Percentiles rank a stretch among this genome's conserved stretches.
Evolutionary conservation across 805 yeast species (phyloP).

Genomic region (Hanseniaspora lachancei): DNA sequence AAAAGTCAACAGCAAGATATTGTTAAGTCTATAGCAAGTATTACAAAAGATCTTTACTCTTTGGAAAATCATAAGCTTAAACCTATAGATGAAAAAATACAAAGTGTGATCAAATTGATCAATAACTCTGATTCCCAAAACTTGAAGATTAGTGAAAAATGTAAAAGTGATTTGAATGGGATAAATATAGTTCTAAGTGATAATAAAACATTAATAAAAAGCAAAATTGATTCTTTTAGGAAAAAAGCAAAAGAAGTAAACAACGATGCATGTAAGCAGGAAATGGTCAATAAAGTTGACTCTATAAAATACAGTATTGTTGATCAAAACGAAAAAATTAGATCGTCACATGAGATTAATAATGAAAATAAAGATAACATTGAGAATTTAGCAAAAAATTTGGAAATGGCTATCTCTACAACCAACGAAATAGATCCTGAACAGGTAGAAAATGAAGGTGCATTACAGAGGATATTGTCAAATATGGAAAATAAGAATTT

Average conservation of each 20-base stretch:
- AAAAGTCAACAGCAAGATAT: conserved; percentile 19
- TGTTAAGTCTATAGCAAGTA: conserved; percentile 21
- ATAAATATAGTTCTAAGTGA: conserved; percentile 16
- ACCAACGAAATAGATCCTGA: neutral
- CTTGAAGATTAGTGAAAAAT: conserved; percentile 18
- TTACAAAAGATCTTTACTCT: conserved; percentile 22
- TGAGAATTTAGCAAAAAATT: conserved; percentile 7
- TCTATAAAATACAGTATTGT: neutral
- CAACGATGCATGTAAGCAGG: conserved; percentile 2
- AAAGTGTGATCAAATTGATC: conserved; percentile 23
- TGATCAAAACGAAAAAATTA: neutral
- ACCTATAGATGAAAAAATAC: conserved; percentile 24
- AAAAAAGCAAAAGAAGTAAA: neutral
- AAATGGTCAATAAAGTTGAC: conserved; percentile 4
- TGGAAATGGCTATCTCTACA: neutral
- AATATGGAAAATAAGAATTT: conserved; percentile 15
- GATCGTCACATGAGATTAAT: neutral
- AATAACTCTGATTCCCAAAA: conserved; percentile 26
- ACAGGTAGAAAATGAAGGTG: conserved; percentile 9
- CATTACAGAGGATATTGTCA: conserved; percentile 12
- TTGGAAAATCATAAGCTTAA: conserved; percentile 23
- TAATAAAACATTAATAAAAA: neutral
- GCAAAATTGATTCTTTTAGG: neutral
- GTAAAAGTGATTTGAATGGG: conserved; percentile 16
- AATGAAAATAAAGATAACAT: conserved; percentile 1